Conservation (phyloP, 805 yeast genomes). For the Hyphopichia homilentoma region DNA sequence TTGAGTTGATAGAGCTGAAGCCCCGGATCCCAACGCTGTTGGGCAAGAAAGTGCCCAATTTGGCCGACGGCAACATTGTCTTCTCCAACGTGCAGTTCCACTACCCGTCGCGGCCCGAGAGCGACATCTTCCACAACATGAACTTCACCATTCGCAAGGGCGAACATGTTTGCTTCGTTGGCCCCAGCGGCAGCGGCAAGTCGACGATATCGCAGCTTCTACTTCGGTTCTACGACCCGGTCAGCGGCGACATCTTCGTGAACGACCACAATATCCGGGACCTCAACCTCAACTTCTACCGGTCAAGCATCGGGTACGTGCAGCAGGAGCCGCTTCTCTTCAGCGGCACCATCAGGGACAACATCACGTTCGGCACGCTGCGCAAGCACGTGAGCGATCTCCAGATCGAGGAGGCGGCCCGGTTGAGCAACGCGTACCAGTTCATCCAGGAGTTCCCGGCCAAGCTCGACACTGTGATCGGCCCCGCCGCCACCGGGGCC, state of each 20-base stretch:
- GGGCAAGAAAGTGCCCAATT: constrained; percentile 47
- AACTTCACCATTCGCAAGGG: constrained; percentile 67
- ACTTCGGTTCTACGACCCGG: constrained; percentile 80
- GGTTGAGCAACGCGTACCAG: constrained; percentile 66
- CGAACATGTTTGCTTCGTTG: constrained; percentile 88
- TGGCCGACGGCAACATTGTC: constrained; percentile 50
- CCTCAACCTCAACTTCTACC: constrained; percentile 66
- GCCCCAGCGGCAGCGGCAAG: constrained; percentile 97
- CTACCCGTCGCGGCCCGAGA: constrained; percentile 82
- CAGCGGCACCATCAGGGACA: constrained; percentile 81
- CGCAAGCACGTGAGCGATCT: constrained; percentile 53
- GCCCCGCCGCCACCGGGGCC: constrained; percentile 72
- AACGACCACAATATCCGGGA: constrained; percentile 62
- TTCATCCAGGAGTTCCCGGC: constrained; percentile 78
- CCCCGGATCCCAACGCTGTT: constrained; percentile 66
- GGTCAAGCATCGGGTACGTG: constrained; percentile 81
- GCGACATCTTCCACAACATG: constrained; percentile 58
- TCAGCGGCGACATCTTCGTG: constrained; percentile 56
- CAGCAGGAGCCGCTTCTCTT: constrained; percentile 90
- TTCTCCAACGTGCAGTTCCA: constrained; percentile 64
- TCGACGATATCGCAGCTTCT: constrained; percentile 80
- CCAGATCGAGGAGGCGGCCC: constrained; percentile 57
- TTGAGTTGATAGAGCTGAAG: constrained; percentile 77
- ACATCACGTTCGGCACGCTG: constrained; percentile 68
- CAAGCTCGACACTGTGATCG: constrained; percentile 77